phyloP scores from a whole-genome alignment of 768 basidiomycete genomes.

The Crepidotus variabilis region DNA sequence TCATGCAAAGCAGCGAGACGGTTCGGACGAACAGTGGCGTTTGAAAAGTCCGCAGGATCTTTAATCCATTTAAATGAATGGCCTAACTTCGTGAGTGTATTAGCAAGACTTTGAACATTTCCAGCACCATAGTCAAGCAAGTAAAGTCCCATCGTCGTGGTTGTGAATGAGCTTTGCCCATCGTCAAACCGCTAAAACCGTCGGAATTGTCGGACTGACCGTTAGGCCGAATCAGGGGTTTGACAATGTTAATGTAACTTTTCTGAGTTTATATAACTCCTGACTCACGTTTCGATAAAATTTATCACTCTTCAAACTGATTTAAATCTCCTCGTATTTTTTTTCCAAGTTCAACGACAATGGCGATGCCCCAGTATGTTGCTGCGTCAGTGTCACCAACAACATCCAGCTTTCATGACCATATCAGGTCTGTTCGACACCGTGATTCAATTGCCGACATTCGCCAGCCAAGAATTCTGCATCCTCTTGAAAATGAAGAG shows the following conservation, averaged over 20 bases:
- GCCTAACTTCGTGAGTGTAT: conserved; percentile 81
- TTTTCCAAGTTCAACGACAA: conserved; percentile 19
- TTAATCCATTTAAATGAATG: conserved; percentile 89
- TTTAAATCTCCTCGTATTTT: not conserved
- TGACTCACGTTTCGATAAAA: not conserved
- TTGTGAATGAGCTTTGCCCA: not conserved
- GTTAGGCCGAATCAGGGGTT: not conserved
- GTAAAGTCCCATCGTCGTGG: conserved; percentile 50
- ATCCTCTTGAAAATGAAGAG: conserved; percentile 78
- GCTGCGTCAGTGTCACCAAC: conserved; percentile 55
- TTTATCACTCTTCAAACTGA: not conserved
- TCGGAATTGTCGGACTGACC: not conserved
- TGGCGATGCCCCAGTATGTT: conserved; percentile 42
- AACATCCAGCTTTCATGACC: conserved; percentile 40
- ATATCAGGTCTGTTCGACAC: conserved; percentile 30
- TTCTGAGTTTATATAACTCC: not conserved
- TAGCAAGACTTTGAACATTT: conserved; percentile 91
- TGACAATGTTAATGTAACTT: not conserved
- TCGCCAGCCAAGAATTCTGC: conserved; percentile 66
- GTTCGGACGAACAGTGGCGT: conserved; percentile 74
- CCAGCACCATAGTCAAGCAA: conserved; percentile 97
- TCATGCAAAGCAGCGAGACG: conserved; percentile 4
- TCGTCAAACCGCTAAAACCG: not conserved
- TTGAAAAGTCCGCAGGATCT: conserved; percentile 73
- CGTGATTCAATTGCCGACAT: conserved; percentile 31